Evolutionary conservation across 768 basidiomycete genomes (phyloP).

Genomic region (Mycena haematopus): DNA sequence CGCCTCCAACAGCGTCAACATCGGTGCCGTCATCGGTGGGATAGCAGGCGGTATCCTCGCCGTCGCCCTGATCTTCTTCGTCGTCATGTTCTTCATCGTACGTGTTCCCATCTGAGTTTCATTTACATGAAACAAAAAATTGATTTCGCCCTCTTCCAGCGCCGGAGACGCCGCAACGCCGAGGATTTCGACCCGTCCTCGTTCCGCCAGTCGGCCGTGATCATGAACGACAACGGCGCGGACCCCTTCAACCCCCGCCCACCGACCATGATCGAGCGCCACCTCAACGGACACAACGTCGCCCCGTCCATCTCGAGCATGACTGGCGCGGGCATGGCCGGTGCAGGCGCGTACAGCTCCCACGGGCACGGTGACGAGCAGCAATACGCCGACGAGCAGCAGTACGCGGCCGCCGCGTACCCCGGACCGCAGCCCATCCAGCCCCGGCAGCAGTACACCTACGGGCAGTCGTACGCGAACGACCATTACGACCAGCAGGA

Average conservation of each 20-base stretch:
- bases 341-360: slow-evolving; percentile 46
- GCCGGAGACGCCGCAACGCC: slow-evolving; percentile 43
- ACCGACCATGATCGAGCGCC: slow-evolving; percentile 38
- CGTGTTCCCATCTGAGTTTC: slow-evolving; percentile 24
- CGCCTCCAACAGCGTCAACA: slow-evolving; percentile 36
- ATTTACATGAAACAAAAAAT: background rate
- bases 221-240: slow-evolving; percentile 21
- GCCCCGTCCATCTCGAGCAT: slow-evolving; percentile 38
- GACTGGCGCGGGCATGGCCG: slow-evolving; percentile 44
- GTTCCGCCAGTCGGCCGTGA: slow-evolving; percentile 34
- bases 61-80: slow-evolving; percentile 42
- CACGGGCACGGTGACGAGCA: slow-evolving; percentile 46
- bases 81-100: slow-evolving; percentile 49
- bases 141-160: slow-evolving; percentile 32
- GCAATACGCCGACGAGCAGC: slow-evolving; percentile 12
- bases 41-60: slow-evolving; percentile 48
- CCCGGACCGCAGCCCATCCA: slow-evolving; percentile 32
- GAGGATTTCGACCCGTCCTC: slow-evolving; percentile 44
- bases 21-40: slow-evolving; percentile 50
- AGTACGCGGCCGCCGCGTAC: background rate
- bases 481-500: slow-evolving; percentile 29
- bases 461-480: slow-evolving; percentile 40
- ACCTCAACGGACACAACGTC: slow-evolving; percentile 31
- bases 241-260: slow-evolving; percentile 34
- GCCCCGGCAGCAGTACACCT: slow-evolving; percentile 48